phyloP scores from a whole-genome alignment of 2,329 filamentous ascomycete genomes.

The Botrytis sinoallii region DNA sequence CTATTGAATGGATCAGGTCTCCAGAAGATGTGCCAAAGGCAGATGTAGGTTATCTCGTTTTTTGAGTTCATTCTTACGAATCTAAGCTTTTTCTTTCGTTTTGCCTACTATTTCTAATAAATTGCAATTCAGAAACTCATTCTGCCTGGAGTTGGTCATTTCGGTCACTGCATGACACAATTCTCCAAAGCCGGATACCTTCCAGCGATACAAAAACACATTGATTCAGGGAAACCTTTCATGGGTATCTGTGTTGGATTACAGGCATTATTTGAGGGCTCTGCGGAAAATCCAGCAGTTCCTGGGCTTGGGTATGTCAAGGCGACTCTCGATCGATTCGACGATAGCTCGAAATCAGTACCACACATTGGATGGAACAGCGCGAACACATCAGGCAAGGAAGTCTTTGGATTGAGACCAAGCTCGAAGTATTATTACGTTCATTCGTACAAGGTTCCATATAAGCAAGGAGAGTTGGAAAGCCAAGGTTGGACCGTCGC shows the following conservation, averaged over 20 bases:
- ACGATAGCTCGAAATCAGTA: slow-evolving; percentile 78
- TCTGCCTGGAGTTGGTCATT: slow-evolving; percentile 93
- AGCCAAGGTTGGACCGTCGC: slow-evolving; percentile 87
- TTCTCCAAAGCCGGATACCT: slow-evolving; percentile 79
- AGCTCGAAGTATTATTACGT: slow-evolving; percentile 98
- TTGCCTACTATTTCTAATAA: not conserved
- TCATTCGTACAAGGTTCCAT: slow-evolving; percentile 86
- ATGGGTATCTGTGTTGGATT: slow-evolving; percentile 97
- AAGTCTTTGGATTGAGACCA: slow-evolving; percentile 74
- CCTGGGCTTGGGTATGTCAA: slow-evolving; percentile 75
- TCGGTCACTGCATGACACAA: slow-evolving; percentile 89
- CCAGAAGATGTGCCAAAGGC: slow-evolving; percentile 82
- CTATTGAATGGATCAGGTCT: slow-evolving; percentile 85
- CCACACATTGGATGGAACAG: slow-evolving; percentile 99
- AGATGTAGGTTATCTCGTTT: slow-evolving; percentile 57
- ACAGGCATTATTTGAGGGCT: slow-evolving; percentile 85
- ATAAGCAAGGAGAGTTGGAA: slow-evolving; percentile 70
- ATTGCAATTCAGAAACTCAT: slow-evolving; percentile 71
- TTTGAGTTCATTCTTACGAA: not conserved
- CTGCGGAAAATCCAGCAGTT: slow-evolving; percentile 70
- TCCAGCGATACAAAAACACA: slow-evolving; percentile 77
- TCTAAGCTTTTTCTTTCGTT: not conserved
- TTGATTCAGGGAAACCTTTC: slow-evolving; percentile 89
- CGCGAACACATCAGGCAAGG: slow-evolving; percentile 61
- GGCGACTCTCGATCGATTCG: slow-evolving; percentile 69